Conservation (phyloP, 1,284 basidiomycete genomes). For the Mycena citricolor region DNA sequence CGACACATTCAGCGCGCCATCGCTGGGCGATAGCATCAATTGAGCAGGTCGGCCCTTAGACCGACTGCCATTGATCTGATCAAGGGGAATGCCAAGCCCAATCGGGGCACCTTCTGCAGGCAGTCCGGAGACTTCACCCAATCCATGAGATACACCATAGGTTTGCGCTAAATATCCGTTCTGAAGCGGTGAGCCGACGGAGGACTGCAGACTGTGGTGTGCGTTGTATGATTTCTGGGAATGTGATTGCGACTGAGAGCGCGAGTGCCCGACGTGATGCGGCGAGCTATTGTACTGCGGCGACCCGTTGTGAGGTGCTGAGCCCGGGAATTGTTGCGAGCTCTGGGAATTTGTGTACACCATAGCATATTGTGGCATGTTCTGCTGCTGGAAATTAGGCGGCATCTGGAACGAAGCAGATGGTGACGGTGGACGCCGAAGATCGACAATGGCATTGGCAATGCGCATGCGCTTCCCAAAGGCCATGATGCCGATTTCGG, state of each 20-base stretch:
- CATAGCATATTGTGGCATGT: constrained; percentile 14
- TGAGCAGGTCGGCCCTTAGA: constrained; percentile 30
- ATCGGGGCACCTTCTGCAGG: constrained; percentile 10
- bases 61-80: constrained; percentile 21
- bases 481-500: constrained; percentile 92
- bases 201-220: constrained; percentile 38
- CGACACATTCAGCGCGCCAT: constrained; percentile 50
- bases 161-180: constrained; percentile 27
- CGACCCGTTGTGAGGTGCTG: too few species aligned
- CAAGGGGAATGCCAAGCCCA: constrained; percentile 8
- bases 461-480: constrained; percentile 96
- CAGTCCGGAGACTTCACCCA: constrained; percentile 31
- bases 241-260: constrained; percentile 44
- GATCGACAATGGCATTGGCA: constrained; percentile 90
- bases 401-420: constrained; percentile 40
- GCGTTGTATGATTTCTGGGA: constrained; percentile 42
- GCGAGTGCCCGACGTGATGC: constrained; percentile 40
- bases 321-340: constrained; percentile 16
- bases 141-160: constrained; percentile 26
- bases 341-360: constrained; percentile 19
- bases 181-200: constrained; percentile 33
- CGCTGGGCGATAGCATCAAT: constrained; percentile 59
- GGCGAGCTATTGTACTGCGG: constrained; percentile 12
- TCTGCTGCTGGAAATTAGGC: constrained; percentile 18
- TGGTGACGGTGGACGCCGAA: constrained; percentile 66